Percentiles rank a stretch among this genome's conserved stretches.
These are phyloP conservation scores for Dittrichia graveolens DNA, from an alignment of 129 eudicot genomes.

Conservation along the genomic window DNA sequence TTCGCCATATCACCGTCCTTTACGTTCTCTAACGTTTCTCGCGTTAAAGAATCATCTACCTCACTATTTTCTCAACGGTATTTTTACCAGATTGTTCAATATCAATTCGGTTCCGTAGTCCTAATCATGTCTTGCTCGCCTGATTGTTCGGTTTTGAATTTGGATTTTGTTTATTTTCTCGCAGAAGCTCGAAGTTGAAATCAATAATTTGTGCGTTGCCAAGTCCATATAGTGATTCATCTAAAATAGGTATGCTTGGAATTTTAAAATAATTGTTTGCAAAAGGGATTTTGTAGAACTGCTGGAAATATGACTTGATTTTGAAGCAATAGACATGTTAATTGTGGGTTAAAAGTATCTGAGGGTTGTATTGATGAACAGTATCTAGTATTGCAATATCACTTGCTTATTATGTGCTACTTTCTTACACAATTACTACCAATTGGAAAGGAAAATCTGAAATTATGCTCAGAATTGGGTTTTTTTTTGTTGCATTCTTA, in stretches of 20 bases:
- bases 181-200: constrained; percentile 47
- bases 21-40: constrained; percentile 34
- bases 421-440: neutral
- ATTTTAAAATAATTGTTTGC: neutral
- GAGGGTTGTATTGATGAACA: neutral
- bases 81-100: neutral
- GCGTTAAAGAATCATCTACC: constrained; percentile 18
- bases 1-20: constrained; percentile 55
- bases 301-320: neutral
- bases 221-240: constrained; percentile 50
- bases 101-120: neutral
- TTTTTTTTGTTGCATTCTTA: neutral
- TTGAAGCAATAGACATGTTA: neutral
- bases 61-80: constrained; percentile 34
- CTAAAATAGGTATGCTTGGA: constrained; percentile 41
- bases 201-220: constrained; percentile 51
- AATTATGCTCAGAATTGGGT: constrained; percentile 12
- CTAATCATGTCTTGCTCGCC: neutral
- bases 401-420: constrained; percentile 1
- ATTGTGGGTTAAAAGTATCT: constrained; percentile 16
- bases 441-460: neutral
- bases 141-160: neutral
- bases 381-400: neutral
- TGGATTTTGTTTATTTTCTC: neutral
- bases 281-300: neutral